Conservation (phyloP, 1,284 basidiomycete genomes). For the Cryptococcus sp. region DNA sequence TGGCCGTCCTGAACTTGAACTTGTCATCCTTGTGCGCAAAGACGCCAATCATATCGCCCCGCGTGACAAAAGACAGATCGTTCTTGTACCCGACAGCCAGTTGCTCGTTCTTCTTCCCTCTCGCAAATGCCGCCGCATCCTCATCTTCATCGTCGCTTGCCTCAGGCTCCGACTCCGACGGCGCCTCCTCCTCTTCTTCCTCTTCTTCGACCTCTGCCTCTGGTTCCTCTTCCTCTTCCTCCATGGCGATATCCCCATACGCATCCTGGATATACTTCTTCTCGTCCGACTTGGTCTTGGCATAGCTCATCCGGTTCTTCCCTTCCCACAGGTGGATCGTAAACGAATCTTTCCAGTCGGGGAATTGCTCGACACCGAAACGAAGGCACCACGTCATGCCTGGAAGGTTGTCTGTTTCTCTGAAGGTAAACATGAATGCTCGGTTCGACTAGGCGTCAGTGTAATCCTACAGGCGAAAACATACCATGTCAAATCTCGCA, state of each 20-base stretch:
- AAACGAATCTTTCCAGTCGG: constrained; percentile 62
- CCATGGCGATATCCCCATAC: constrained; percentile 79
- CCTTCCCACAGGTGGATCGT: constrained; percentile 75
- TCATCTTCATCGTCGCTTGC: constrained; percentile 47
- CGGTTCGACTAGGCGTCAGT: constrained; percentile 29
- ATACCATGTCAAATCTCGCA: constrained; percentile 51
- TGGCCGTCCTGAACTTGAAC: constrained; percentile 83
- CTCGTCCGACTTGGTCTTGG: constrained; percentile 75
- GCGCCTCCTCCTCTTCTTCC: constrained; percentile 60
- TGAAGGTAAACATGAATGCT: constrained; percentile 64
- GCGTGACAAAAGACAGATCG: constrained; percentile 90
- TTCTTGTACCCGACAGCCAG: constrained; percentile 94
- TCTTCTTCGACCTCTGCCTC: constrained; percentile 53
- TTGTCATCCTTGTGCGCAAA: constrained; percentile 78
- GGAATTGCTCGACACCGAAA: constrained; percentile 59
- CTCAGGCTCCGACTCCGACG: constrained; percentile 17
- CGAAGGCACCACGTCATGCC: constrained; percentile 79
- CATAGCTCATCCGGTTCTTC: constrained; percentile 68
- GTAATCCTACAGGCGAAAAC: not conserved
- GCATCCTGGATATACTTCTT: constrained; percentile 57
- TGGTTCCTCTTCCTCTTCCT: constrained; percentile 53
- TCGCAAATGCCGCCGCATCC: constrained; percentile 46
- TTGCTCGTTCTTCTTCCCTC: constrained; percentile 73
- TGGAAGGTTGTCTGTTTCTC: constrained; percentile 52
- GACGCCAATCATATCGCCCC: constrained; percentile 95